Conservation (phyloP, 192 early-diverging fungal genomes). For the Linnemannia schmuckeri region DNA sequence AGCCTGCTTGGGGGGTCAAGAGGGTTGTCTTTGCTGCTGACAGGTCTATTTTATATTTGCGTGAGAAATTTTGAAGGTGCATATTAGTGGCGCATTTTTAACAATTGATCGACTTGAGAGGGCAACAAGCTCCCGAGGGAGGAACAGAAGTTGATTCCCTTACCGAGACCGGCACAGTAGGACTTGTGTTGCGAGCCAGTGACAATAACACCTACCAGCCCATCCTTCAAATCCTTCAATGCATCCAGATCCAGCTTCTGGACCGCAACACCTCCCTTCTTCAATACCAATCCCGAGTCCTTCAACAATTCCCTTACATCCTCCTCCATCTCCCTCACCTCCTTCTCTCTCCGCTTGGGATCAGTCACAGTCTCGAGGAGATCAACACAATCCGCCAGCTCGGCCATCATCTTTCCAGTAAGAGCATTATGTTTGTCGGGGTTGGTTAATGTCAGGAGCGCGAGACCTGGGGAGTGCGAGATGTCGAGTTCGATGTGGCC, state of each 20-base stretch:
- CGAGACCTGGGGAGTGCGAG: constrained; percentile 57
- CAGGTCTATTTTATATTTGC: constrained; percentile 57
- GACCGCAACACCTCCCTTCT: constrained; percentile 6
- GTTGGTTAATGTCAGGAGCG: constrained; percentile 59
- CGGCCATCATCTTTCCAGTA: constrained; percentile 74
- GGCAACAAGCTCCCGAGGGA: neutral
- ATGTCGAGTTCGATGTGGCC: constrained; percentile 58
- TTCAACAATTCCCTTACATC: constrained; percentile 17
- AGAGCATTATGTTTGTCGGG: constrained; percentile 66
- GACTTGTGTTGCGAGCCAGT: constrained; percentile 58
- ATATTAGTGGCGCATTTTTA: constrained; percentile 4
- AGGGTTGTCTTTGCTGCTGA: constrained; percentile 63
- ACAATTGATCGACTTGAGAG: neutral
- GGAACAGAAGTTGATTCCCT: neutral
- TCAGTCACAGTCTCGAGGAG: constrained; percentile 48
- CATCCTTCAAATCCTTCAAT: constrained; percentile 8
- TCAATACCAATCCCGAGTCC: constrained; percentile 41
- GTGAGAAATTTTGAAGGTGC: neutral
- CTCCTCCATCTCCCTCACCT: neutral
- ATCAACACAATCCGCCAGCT: constrained; percentile 66
- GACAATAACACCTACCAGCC: constrained; percentile 58
- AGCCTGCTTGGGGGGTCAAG: constrained; percentile 49
- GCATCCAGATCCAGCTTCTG: constrained; percentile 11
- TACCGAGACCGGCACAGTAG: constrained; percentile 68
- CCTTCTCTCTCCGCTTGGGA: neutral